These are phyloP conservation scores for Cajanus cajan DNA, from an alignment of 306 rosid genomes.

Conservation along the genomic window DNA sequence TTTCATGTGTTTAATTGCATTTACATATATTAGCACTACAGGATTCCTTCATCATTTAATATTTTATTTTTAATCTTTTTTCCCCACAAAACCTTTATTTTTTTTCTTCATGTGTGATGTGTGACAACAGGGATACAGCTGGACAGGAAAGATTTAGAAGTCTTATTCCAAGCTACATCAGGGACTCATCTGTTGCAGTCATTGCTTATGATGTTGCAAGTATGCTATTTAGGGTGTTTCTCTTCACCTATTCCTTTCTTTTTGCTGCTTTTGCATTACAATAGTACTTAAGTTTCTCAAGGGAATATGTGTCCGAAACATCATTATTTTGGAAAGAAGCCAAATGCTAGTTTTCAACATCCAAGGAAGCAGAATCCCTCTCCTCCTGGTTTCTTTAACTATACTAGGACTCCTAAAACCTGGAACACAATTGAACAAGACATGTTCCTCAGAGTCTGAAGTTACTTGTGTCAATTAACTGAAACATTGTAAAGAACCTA, in stretches of 20 bases:
- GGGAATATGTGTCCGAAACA: not conserved
- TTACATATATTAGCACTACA: not conserved
- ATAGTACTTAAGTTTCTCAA: not conserved
- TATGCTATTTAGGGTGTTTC: conserved; percentile 29
- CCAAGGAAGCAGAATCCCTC: not conserved
- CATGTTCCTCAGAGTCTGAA: not conserved
- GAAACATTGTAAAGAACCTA: not conserved
- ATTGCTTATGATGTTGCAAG: conserved; percentile 49
- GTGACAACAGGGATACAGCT: conserved; percentile 48
- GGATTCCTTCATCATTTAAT: not conserved
- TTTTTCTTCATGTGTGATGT: not conserved
- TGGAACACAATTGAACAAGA: not conserved
- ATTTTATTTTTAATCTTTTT: not conserved
- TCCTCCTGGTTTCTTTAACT: not conserved
- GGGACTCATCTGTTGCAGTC: conserved; percentile 55
- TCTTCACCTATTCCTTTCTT: conserved; percentile 7
- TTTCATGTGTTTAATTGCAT: conserved; percentile 10
- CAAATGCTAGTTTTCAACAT: not conserved
- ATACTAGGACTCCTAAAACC: not conserved
- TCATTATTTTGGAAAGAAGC: not conserved
- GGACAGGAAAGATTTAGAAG: conserved; percentile 58
- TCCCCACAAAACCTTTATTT: not conserved
- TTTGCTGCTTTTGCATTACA: not conserved
- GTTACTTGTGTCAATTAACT: not conserved
- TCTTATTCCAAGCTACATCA: conserved; percentile 53